Evolutionary conservation across 2,329 filamentous ascomycete genomes (phyloP), one percentile per base, ranked within the genome.

Genomic region (Aspergillus brunneoviolaceus): DNA sequence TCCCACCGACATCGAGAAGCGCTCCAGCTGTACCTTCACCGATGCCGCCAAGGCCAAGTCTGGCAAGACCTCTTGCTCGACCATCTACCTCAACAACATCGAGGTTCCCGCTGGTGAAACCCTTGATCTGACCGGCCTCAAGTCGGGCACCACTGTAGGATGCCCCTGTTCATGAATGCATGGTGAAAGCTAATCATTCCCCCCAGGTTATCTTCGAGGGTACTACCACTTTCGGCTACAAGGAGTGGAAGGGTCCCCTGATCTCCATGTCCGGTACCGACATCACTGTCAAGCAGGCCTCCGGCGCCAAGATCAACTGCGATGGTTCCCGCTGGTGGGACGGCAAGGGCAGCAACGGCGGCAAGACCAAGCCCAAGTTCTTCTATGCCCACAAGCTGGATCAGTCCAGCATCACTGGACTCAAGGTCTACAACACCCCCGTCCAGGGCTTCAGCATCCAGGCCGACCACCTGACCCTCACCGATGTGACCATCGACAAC

Each of bases 181-280:
- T 10, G 5, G 7, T 25, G 5, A 29, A 21, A 35, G 14, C 3
- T 6, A 11, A 45, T 42, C 55, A 35, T 49, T 6, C 11, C 12
- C 25, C 35, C 16, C 55, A 79, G 74, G 81, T 89, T 63, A 84
- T 83, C 66, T 90, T 90, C 74, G 73, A 84, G 59, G 88, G 88
- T 49, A 84, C 79, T 14, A 90, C 87, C n/a, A 85, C 83, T 57
- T 90, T 87, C 68, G 87, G 80, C 21, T 89, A 88, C 76, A 78
- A 84, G 63, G 83, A 87, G 67, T 90, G 87, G 87, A 71, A 72
- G 1, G 87, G 88, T 0, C 87, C 87, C 49, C 78, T 90, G 14
- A 80, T 90, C 66, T 81, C 81, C 29, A 78, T 89, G 63, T 83
- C 82, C 1, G 88, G 87, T 47, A 83, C 74, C 39, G 76, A 79